These are phyloP conservation scores for Trametes cingulata DNA, from an alignment of 768 basidiomycete species.

Conservation along the genomic window DNA sequence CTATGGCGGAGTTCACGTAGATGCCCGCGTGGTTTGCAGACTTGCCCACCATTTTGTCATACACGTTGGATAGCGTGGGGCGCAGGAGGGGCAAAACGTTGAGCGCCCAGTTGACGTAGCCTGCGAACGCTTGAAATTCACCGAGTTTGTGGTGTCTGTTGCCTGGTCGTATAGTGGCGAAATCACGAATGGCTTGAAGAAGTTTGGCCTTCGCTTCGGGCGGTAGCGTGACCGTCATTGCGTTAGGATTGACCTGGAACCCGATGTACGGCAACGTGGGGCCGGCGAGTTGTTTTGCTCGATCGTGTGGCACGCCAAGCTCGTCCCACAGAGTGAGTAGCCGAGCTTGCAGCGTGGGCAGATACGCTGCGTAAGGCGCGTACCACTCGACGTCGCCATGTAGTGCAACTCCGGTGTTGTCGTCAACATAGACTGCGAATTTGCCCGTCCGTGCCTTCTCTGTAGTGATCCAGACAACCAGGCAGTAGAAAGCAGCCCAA, in stretches of 20 bases:
- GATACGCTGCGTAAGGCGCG: slow-evolving; percentile 28
- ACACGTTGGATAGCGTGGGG: slow-evolving; percentile 32
- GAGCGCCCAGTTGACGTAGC: slow-evolving; percentile 42
- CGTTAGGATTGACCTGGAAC: slow-evolving; percentile 38
- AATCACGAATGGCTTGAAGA: background rate
- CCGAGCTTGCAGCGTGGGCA: slow-evolving; percentile 35
- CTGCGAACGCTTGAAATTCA: slow-evolving; percentile 36
- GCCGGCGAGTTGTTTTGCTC: slow-evolving; percentile 41
- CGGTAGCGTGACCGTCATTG: slow-evolving; percentile 33
- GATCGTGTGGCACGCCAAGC: slow-evolving; percentile 41
- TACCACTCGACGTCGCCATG: slow-evolving; percentile 30
- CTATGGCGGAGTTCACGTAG: slow-evolving; percentile 32
- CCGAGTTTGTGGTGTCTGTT: slow-evolving; percentile 11
- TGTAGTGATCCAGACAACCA: slow-evolving; percentile 41
- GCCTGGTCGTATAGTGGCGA: background rate
- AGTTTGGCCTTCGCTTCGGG: background rate
- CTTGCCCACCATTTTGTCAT: slow-evolving; percentile 35
- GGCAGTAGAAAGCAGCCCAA: slow-evolving; percentile 31
- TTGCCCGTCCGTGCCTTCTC: slow-evolving; percentile 15
- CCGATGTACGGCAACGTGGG: slow-evolving; percentile 38
- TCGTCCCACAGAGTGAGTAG: slow-evolving; percentile 43
- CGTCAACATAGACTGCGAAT: slow-evolving; percentile 38
- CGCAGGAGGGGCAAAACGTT: slow-evolving; percentile 37
- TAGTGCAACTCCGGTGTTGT: slow-evolving; percentile 31
- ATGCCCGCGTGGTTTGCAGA: slow-evolving; percentile 11